A percentile compares a stretch with the other conserved stretches of the same genome.
These are phyloP conservation scores for Cornus suecica DNA, from an alignment of 148 eudicot genomes.

Conservation along the genomic window DNA sequence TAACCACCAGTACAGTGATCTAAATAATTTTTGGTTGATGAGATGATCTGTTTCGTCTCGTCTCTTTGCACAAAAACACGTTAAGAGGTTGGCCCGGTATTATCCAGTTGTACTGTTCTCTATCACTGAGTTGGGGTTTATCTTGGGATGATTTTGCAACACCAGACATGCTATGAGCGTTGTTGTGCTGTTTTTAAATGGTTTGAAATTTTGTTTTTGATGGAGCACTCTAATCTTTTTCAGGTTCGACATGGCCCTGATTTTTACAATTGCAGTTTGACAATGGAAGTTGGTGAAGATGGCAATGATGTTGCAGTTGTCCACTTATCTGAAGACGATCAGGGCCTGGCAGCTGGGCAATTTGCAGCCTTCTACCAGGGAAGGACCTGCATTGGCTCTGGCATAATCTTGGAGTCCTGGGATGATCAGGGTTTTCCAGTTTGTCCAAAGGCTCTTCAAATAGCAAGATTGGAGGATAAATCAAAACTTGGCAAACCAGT, in stretches of 20 bases:
- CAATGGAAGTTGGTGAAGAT: slow-evolving; percentile 40
- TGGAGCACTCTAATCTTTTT: background rate
- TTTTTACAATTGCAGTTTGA: slow-evolving; percentile 59
- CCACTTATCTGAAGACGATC: slow-evolving; percentile 80
- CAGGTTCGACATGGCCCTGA: slow-evolving; percentile 97
- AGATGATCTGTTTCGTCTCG: background rate
- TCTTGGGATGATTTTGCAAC: background rate
- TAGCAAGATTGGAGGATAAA: slow-evolving; percentile 53
- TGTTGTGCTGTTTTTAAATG: background rate
- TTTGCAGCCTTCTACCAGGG: slow-evolving; percentile 86
- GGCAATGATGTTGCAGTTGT: slow-evolving; percentile 55
- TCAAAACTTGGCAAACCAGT: slow-evolving; percentile 81
- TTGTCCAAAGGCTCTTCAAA: slow-evolving; percentile 68
- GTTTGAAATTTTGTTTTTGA: too few relatives aligned
- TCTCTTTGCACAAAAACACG: background rate
- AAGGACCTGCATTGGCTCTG: slow-evolving; percentile 74
- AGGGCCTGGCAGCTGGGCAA: slow-evolving; percentile 97
- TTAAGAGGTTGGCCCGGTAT: background rate
- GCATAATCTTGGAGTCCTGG: slow-evolving; percentile 84
- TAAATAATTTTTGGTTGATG: background rate
- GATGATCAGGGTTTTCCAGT: slow-evolving; percentile 82
- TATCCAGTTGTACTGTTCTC: background rate
- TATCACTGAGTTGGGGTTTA: background rate
- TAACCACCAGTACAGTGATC: too few relatives aligned
- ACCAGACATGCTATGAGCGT: background rate